Evolutionary conservation across 768 basidiomycete genomes (phyloP).

Genomic region (Cyathus striatus): DNA sequence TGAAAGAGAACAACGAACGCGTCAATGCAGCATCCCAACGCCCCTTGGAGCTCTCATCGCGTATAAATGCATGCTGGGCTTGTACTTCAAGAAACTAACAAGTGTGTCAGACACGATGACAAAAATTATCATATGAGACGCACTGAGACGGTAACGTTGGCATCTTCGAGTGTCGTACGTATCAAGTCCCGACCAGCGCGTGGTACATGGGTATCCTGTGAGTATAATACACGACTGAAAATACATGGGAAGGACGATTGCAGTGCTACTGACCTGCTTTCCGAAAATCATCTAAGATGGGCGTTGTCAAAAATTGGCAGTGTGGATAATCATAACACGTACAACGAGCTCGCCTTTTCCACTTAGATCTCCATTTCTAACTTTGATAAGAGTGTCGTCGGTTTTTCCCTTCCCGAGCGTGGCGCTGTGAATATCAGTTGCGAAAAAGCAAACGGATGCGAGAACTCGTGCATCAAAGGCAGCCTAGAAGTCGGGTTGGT

Average conservation of each 20-base stretch:
- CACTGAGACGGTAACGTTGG: slow-evolving; percentile 66
- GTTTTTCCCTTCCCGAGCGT: slow-evolving; percentile 81
- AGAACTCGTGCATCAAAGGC: slow-evolving; percentile 84
- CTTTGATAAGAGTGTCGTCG: slow-evolving; percentile 76
- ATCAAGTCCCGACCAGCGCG: slow-evolving; percentile 83
- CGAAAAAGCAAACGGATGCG: slow-evolving; percentile 90
- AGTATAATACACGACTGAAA: background rate
- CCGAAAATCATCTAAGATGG: slow-evolving; percentile 86
- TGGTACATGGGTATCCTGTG: slow-evolving; percentile 88
- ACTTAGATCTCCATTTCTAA: slow-evolving; percentile 68
- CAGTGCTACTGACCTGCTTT: slow-evolving; percentile 57
- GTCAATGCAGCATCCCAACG: slow-evolving; percentile 95
- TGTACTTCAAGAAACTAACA: slow-evolving; percentile 88
- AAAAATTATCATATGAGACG: slow-evolving; percentile 2
- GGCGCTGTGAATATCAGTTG: slow-evolving; percentile 87
- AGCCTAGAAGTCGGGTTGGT: slow-evolving; percentile 42
- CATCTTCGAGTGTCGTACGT: slow-evolving; percentile 77
- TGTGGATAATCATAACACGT: too few species aligned
- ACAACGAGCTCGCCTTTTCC: slow-evolving; percentile 84
- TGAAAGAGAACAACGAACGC: slow-evolving; percentile 69
- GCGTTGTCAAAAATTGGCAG: background rate
- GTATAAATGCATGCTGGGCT: slow-evolving; percentile 95
- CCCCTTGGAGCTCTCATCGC: slow-evolving; percentile 88
- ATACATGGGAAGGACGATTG: too few species aligned
- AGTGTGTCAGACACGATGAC: background rate